A percentile compares a stretch with the other conserved stretches of the same genome.
Evolutionary conservation across 176 grass and related monocot genomes (phyloP).

Genomic region (Phyllostachys edulis): DNA sequence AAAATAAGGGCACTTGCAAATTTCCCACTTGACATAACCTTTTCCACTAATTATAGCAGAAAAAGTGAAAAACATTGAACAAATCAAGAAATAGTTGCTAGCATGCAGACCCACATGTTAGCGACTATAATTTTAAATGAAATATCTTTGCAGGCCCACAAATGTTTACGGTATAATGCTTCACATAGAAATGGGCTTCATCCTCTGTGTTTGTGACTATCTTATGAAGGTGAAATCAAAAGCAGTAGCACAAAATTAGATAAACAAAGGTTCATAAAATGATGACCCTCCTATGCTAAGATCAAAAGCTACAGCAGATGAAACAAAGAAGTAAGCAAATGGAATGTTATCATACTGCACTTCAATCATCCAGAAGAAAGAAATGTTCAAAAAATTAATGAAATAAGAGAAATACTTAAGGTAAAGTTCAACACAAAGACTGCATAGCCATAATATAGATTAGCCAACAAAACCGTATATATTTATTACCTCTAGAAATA

Average conservation of each 20-base stretch:
- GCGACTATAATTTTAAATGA: not conserved
- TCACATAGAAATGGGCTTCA: constrained; percentile 9
- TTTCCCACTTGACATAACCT: not conserved
- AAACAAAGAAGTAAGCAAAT: constrained; percentile 2
- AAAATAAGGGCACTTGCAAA: not conserved
- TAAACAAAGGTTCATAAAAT: not conserved
- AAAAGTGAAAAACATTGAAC: not conserved
- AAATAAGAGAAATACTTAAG: not conserved
- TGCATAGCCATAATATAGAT: not conserved
- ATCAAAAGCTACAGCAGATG: not conserved
- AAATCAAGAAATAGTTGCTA: constrained; percentile 1
- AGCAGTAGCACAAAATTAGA: constrained; percentile 2
- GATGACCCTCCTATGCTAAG: not conserved
- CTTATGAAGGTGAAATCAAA: constrained; percentile 30
- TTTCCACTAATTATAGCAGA: constrained; percentile 6
- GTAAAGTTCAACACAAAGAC: constrained; percentile 9
- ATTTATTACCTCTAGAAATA: constrained; percentile 78
- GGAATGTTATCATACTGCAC: not conserved
- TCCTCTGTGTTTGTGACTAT: constrained; percentile 22
- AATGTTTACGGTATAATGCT: not conserved
- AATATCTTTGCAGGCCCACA: not conserved
- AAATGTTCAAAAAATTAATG: not conserved
- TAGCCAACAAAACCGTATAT: not conserved
- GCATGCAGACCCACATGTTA: not conserved
- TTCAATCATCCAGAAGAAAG: constrained; percentile 30